Conservation (phyloP, 1,284 basidiomycete species). For the Mycena citricolor region DNA sequence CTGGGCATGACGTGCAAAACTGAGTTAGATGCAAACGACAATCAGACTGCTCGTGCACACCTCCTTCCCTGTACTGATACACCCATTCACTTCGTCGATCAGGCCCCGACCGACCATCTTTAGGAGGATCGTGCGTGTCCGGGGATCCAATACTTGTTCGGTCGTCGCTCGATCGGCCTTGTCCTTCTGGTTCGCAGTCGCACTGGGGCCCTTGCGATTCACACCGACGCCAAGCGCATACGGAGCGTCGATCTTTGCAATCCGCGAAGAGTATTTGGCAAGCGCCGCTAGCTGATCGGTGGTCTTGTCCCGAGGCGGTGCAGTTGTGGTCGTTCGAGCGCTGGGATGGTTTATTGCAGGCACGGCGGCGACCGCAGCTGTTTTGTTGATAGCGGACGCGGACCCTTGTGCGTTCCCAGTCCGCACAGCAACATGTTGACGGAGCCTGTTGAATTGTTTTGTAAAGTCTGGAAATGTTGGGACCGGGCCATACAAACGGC, state of each 20-base stretch:
- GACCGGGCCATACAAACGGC: not conserved
- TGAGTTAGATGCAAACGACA: constrained; percentile 14
- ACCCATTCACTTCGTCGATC: constrained; percentile 87
- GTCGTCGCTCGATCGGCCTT: constrained; percentile 93
- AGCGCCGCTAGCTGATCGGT: constrained; percentile 68
- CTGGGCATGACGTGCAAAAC: no score
- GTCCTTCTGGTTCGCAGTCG: constrained; percentile 85
- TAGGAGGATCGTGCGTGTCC: constrained; percentile 87
- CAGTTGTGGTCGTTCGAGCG: constrained; percentile 20
- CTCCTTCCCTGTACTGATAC: constrained; percentile 95
- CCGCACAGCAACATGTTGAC: constrained; percentile 79
- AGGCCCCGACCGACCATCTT: constrained; percentile 91
- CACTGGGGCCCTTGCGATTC: constrained; percentile 86
- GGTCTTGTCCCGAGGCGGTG: constrained; percentile 49
- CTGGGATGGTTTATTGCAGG: constrained; percentile 73
- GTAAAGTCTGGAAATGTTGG: constrained; percentile 74
- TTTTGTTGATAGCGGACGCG: constrained; percentile 48
- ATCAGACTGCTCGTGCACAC: constrained; percentile 41
- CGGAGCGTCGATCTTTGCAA: constrained; percentile 71
- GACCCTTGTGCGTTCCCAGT: constrained; percentile 63
- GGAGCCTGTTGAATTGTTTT: constrained; percentile 91
- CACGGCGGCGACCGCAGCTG: constrained; percentile 55
- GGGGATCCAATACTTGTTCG: constrained; percentile 91
- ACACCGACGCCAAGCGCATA: constrained; percentile 79
- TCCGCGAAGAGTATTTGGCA: constrained; percentile 67